Base-by-base conservation (phyloP, 768 basidiomycete genomes). In the Tephrocybe sp. region DNA sequence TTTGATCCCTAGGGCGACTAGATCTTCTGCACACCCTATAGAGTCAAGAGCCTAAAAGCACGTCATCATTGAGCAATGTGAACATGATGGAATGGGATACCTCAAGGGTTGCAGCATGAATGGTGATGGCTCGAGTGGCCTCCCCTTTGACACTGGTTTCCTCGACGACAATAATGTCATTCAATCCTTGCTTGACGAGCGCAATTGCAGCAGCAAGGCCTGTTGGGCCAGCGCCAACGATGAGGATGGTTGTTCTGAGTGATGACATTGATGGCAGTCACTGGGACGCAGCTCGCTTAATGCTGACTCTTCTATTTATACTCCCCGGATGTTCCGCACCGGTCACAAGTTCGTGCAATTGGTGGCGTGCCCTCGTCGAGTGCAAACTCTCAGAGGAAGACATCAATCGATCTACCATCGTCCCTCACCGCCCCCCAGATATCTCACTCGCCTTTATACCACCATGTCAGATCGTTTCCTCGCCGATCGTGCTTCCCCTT, bases 401-500 rank as follows among this genome's bases (percentile, higher is more conserved):
- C 37, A 48, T 48, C 27, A 38, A 8, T 50, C 48, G 42, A n/a
- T 34, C 30, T 22, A 24, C 11, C 42, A 38, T 49, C 37, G 41
- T 23, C 34, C 29, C 10, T n/a, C 47, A 44, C 40, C 47, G n/a
- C 15, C 30, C 22, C 31, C 38, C 15, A 23, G 16, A 18, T 38
- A 24, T 24, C 27, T 31, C 21, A 15, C 12, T 27, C 33, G 9
- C 29, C 31, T n/a, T 31, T 48, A 71, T 30, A 66, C 67, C 34
- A 84, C 70, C 29, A 66, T 11, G 27, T 5, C 68, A 39, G 86
- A 87, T 57, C 79, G 81, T 36, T 92, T 86, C 66, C 68, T 88
- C 36, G 86, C 90, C 29, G 91, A 94, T 69, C 73, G 72, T n/a
- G 65, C 73, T 11, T 78, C 88, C n/a, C 91, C 91, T 13, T 68